Evolutionary conservation across 306 rosid species (phyloP).

Genomic region (Phaseolus lunatus): DNA sequence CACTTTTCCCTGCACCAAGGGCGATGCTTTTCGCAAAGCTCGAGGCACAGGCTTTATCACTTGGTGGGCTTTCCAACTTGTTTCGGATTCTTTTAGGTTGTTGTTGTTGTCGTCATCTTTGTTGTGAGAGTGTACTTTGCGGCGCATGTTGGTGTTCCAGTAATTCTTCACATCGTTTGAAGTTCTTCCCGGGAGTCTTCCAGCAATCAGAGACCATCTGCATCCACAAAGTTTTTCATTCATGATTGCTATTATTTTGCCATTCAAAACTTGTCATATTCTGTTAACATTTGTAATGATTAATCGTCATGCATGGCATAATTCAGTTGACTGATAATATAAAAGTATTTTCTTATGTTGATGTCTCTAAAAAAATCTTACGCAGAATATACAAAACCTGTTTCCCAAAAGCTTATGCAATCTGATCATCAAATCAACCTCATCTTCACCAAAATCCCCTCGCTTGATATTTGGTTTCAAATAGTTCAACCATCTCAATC

Average conservation of each 20-base stretch:
- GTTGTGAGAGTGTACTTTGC: no score
- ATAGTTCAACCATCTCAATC: constrained; percentile 54
- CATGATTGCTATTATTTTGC: not conserved
- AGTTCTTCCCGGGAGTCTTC: no score
- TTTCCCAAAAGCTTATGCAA: constrained; percentile 45
- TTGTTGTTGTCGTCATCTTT: not conserved
- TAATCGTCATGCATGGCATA: not conserved
- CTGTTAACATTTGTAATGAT: not conserved
- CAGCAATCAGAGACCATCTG: constrained; percentile 36
- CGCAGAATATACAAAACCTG: not conserved
- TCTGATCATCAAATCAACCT: constrained; percentile 43
- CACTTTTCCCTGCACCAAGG: not conserved
- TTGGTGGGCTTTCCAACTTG: not conserved
- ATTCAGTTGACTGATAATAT: no score
- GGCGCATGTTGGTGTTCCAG: no score
- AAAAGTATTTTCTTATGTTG: no score
- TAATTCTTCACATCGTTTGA: no score
- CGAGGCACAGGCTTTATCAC: constrained; percentile 36
- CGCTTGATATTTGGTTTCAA: constrained; percentile 47
- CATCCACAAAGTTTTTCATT: not conserved
- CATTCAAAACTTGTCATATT: no score
- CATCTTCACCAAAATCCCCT: constrained; percentile 43
- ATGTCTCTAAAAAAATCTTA: no score
- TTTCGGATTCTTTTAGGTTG: not conserved
- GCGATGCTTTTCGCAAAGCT: not conserved